A percentile compares a stretch with the other conserved stretches of the same genome.
phyloP scores from a whole-genome alignment of 2,329 filamentous ascomycete genomes.

The Botrytis cinerea region DNA sequence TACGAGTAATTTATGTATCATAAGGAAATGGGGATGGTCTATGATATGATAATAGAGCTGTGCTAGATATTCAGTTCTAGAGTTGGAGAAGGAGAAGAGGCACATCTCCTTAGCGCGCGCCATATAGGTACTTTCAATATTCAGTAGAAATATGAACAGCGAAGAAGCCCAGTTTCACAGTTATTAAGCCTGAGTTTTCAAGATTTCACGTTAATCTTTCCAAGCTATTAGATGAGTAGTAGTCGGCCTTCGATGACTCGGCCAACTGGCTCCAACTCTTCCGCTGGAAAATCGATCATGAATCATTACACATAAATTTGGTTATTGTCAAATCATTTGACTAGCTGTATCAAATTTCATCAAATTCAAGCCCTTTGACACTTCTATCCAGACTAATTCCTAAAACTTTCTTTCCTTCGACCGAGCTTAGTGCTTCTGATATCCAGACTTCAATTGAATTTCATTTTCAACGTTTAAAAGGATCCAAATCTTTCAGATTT shows the following conservation, averaged over 20 bases:
- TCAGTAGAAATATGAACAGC: not conserved
- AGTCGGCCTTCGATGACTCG: not conserved
- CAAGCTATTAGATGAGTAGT: not conserved
- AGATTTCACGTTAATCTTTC: not conserved
- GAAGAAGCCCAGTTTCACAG: not conserved
- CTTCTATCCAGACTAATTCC: not conserved
- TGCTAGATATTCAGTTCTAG: constrained; percentile 9
- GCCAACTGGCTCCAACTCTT: not conserved
- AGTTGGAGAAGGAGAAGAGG: constrained; percentile 1
- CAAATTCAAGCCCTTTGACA: not conserved
- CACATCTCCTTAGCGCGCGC: not conserved
- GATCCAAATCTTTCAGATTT: not conserved
- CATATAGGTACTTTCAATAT: not conserved
- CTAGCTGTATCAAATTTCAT: not conserved
- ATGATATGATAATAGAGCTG: constrained; percentile 15
- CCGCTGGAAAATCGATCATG: not conserved
- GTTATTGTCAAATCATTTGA: not conserved
- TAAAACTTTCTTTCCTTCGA: not conserved
- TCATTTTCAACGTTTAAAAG: not conserved
- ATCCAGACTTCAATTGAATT: not conserved
- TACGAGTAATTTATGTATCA: constrained; percentile 10
- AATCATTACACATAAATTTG: not conserved
- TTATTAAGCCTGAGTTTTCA: not conserved
- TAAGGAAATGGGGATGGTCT: not conserved
- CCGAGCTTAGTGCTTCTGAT: not conserved